These are phyloP conservation scores for Actinomucor elegans DNA, from an alignment of 371 early-diverging fungal species.

Conservation along the genomic window DNA sequence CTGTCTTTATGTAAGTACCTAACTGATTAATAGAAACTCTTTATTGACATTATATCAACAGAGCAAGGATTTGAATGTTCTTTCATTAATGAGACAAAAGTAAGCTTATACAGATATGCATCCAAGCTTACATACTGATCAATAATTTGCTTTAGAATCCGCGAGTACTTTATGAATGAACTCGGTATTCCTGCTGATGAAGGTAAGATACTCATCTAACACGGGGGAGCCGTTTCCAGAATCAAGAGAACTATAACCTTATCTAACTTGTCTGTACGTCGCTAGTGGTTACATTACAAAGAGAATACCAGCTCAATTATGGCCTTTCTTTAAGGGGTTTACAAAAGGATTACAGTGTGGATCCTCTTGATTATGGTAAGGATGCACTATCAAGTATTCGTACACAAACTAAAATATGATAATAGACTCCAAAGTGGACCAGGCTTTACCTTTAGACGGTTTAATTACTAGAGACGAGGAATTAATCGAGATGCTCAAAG, in stretches of 20 bases:
- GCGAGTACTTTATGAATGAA: slow-evolving; percentile 44
- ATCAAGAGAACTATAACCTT: neutral
- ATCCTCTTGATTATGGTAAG: slow-evolving; percentile 63
- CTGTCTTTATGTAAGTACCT: slow-evolving; percentile 65
- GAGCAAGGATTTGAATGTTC: slow-evolving; percentile 59
- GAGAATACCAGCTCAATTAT: slow-evolving; percentile 65
- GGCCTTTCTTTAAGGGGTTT: slow-evolving; percentile 83
- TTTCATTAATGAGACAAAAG: slow-evolving; percentile 60
- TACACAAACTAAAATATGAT: neutral
- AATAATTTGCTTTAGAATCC: slow-evolving; percentile 39
- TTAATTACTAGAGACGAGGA: slow-evolving; percentile 61
- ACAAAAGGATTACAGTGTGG: slow-evolving; percentile 64
- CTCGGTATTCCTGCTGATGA: slow-evolving; percentile 54
- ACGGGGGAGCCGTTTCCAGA: neutral
- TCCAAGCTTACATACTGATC: too few relatives aligned
- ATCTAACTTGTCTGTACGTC: too few relatives aligned
- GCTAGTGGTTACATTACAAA: slow-evolving; percentile 52
- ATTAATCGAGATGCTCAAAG: slow-evolving; percentile 65
- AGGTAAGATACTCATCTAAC: slow-evolving; percentile 15
- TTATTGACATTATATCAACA: neutral
- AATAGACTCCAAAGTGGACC: slow-evolving; percentile 62
- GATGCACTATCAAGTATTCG: neutral
- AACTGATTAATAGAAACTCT: neutral
- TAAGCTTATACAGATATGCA: slow-evolving; percentile 27
- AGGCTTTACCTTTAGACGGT: slow-evolving; percentile 68